Evolutionary conservation across 1,139 yeast genomes (phyloP).

Genomic region (Kodamaea suecica): DNA sequence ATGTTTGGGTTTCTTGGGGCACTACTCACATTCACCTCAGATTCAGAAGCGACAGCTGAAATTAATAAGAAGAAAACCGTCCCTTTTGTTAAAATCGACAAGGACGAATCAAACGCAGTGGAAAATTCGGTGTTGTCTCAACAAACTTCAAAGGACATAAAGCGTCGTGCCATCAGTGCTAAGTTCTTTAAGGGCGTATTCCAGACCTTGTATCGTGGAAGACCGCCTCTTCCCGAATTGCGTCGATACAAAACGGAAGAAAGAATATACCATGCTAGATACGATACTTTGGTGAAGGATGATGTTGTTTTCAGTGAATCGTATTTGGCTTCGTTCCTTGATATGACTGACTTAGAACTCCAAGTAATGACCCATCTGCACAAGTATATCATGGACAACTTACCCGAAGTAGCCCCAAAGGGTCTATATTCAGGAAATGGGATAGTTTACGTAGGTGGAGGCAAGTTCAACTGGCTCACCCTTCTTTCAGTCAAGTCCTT

Average conservation of each 20-base stretch:
- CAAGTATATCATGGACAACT: conserved; percentile 43
- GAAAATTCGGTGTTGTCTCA: conserved; percentile 6
- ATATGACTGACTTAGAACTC: conserved; percentile 47
- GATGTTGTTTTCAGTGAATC: conserved; percentile 37
- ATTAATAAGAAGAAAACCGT: conserved; percentile 14
- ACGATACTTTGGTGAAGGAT: conserved; percentile 28
- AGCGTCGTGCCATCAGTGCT: conserved; percentile 11
- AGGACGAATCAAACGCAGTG: conserved; percentile 5
- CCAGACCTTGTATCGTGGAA: conserved; percentile 33
- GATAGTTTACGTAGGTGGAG: conserved; percentile 81
- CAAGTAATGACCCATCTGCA: conserved; percentile 52
- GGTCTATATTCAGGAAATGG: conserved; percentile 64
- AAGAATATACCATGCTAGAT: conserved; percentile 50
- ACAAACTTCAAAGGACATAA: conserved; percentile 6
- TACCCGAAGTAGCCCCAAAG: conserved; percentile 49
- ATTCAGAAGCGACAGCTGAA: not conserved
- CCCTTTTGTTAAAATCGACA: conserved; percentile 15
- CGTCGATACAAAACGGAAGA: conserved; percentile 35
- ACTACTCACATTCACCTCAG: too few relatives aligned
- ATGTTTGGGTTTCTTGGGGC: conserved; percentile 1
- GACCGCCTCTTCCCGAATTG: conserved; percentile 34
- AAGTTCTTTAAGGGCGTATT: conserved; percentile 36
- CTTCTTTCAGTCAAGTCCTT: conserved; percentile 62
- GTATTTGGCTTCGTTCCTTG: conserved; percentile 51
- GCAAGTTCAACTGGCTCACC: conserved; percentile 70